Conservation (phyloP, 2,329 filamentous ascomycete genomes). For the Ophiocordyceps camponoti-leonardi region DNA sequence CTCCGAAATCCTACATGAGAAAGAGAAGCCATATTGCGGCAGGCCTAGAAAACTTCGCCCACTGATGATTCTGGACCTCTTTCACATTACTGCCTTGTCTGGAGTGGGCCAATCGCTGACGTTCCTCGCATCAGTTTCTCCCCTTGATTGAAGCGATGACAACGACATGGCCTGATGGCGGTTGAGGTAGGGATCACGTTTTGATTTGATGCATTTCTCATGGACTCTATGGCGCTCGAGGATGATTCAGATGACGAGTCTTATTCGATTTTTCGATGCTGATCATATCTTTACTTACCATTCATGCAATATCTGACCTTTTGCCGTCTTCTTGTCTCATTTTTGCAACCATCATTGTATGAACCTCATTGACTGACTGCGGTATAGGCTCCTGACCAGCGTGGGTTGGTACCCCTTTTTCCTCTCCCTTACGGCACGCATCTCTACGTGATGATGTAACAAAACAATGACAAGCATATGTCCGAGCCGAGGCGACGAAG, state of each 20-base stretch:
- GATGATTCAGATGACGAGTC: slow-evolving; percentile 58
- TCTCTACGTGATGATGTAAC: slow-evolving; percentile 59
- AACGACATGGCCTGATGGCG: background rate
- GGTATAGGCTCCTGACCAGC: background rate
- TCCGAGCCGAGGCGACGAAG: slow-evolving; percentile 51
- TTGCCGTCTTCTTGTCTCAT: slow-evolving; percentile 1
- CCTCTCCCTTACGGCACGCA: background rate
- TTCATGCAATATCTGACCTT: slow-evolving; percentile 48
- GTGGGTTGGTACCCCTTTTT: background rate
- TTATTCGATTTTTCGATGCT: slow-evolving; percentile 55
- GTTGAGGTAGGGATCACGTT: background rate
- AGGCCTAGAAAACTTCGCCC: slow-evolving; percentile 99
- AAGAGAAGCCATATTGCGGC: slow-evolving; percentile 78
- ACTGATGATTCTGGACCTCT: slow-evolving; percentile 42
- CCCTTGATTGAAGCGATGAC: background rate
- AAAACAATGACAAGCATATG: slow-evolving; percentile 93
- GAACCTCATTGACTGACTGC: slow-evolving; percentile 1
- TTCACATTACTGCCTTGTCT: background rate
- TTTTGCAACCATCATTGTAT: background rate
- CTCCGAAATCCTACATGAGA: slow-evolving; percentile 66
- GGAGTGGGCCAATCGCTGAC: background rate
- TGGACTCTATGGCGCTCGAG: slow-evolving; percentile 5
- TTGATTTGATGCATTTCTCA: background rate
- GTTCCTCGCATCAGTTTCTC: background rate
- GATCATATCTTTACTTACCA: slow-evolving; percentile 51